phyloP scores from a whole-genome alignment of 2,329 filamentous ascomycete genomes.

The Colletotrichum sp. region DNA sequence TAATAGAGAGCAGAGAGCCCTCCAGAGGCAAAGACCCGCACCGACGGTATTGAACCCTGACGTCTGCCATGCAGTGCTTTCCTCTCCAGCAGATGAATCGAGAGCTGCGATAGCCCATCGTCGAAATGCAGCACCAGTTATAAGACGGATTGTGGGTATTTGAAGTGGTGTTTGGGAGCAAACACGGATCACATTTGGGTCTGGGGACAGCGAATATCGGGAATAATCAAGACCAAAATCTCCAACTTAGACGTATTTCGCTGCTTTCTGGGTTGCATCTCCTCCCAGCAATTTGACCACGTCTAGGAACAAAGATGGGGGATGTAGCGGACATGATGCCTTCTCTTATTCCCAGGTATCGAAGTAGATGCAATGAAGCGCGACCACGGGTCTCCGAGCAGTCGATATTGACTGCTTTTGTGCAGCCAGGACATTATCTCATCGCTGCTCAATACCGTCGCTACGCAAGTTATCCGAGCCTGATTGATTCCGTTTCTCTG shows the following conservation, averaged over 20 bases:
- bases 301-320: not conserved
- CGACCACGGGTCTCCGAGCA: not conserved
- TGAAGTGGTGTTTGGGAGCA: not conserved
- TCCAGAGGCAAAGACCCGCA: not conserved
- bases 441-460: not conserved
- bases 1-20: not conserved
- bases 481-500: not conserved
- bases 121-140: not conserved
- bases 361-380: not conserved
- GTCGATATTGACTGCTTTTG: not conserved
- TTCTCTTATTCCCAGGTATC: not conserved
- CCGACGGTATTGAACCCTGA: not conserved
- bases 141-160: not conserved
- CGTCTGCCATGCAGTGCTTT: not conserved
- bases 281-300: not conserved
- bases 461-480: not conserved
- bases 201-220: not conserved
- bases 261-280: not conserved
- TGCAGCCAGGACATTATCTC: not conserved
- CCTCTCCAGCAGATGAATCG: not conserved
- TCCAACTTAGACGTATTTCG: not conserved
- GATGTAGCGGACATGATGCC: not conserved
- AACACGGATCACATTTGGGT: not conserved
- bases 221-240: not conserved
- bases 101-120: not conserved